These are phyloP conservation scores for Brassica rapa DNA, from an alignment of 345 rosid species.

Conservation along the genomic window DNA sequence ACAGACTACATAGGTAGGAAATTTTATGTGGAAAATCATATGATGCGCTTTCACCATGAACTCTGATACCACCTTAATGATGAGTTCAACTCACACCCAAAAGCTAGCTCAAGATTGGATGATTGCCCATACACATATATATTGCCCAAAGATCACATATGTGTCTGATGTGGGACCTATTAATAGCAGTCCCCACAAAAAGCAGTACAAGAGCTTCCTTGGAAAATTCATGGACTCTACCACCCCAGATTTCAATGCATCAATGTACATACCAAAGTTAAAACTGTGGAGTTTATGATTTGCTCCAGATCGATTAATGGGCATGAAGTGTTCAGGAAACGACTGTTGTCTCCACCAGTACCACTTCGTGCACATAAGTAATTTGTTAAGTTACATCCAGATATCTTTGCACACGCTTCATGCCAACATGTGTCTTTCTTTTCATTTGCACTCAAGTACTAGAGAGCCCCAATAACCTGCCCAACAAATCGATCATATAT, in stretches of 20 bases:
- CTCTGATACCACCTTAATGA: too few relatives aligned
- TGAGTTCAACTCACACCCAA: too few relatives aligned
- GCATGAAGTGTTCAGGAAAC: conserved; percentile 10
- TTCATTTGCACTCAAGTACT: conserved; percentile 32
- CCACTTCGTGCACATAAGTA: conserved; percentile 5
- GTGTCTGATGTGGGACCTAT: too few relatives aligned
- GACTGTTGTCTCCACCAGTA: not conserved
- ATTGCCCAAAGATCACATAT: too few relatives aligned
- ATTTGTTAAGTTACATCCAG: not conserved
- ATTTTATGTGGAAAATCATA: too few relatives aligned
- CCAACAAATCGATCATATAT: not conserved
- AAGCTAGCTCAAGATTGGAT: too few relatives aligned
- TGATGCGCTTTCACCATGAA: too few relatives aligned
- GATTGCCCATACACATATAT: too few relatives aligned
- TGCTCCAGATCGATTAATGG: conserved; percentile 17
- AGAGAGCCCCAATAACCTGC: conserved; percentile 38
- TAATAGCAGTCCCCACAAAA: conserved; percentile 35
- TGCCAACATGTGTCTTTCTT: conserved; percentile 25
- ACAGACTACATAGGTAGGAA: too few relatives aligned
- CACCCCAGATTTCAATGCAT: conserved; percentile 28
- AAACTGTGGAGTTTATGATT: conserved; percentile 20
- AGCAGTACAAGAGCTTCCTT: conserved; percentile 31
- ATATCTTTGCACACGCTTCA: conserved; percentile 2
- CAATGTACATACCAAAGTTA: conserved; percentile 39
- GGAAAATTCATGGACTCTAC: conserved; percentile 18